Evolutionary conservation across 2,329 filamentous ascomycete genomes (phyloP).

Genomic region (Golovinomyces cichoracearum): DNA sequence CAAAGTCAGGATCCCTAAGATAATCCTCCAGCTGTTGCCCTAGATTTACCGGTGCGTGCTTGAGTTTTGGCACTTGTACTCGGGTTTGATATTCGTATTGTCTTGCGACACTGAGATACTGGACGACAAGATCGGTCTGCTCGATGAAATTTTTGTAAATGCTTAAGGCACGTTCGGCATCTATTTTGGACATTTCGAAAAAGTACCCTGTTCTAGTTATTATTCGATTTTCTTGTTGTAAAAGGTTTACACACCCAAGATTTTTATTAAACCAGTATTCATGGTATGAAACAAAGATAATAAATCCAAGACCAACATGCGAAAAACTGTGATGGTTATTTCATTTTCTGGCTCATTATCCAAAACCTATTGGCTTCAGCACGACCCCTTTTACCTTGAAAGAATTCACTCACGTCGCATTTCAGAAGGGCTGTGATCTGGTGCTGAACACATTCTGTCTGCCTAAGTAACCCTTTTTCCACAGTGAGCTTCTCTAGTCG

Average conservation of each 20-base stretch:
- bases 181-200: slow-evolving; percentile 88
- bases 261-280: slow-evolving; percentile 93
- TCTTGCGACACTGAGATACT: slow-evolving; percentile 64
- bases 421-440: slow-evolving; percentile 67
- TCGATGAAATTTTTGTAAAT: slow-evolving; percentile 82
- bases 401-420: slow-evolving; percentile 45
- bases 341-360: slow-evolving; percentile 82
- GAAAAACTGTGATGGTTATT: slow-evolving; percentile 82
- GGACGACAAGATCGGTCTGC: slow-evolving; percentile 79
- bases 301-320: slow-evolving; percentile 70
- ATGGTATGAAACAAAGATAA: slow-evolving; percentile 77
- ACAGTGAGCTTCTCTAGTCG: slow-evolving; percentile 65
- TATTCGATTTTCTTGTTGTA: not conserved
- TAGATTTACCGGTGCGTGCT: slow-evolving; percentile 83
- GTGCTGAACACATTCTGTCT: slow-evolving; percentile 72
- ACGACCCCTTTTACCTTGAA: not conserved
- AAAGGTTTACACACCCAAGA: slow-evolving; percentile 38
- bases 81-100: slow-evolving; percentile 80
- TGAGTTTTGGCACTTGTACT: slow-evolving; percentile 84
- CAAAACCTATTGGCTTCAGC: slow-evolving; percentile 34
- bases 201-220: slow-evolving; percentile 43
- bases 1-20: slow-evolving; percentile 80
- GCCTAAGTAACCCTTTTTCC: slow-evolving; percentile 73
- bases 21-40: slow-evolving; percentile 83
- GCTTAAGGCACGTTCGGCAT: slow-evolving; percentile 71